These are phyloP conservation scores for Fusarium transvaalense DNA, from an alignment of 2,329 filamentous ascomycete species.

Conservation along the genomic window DNA sequence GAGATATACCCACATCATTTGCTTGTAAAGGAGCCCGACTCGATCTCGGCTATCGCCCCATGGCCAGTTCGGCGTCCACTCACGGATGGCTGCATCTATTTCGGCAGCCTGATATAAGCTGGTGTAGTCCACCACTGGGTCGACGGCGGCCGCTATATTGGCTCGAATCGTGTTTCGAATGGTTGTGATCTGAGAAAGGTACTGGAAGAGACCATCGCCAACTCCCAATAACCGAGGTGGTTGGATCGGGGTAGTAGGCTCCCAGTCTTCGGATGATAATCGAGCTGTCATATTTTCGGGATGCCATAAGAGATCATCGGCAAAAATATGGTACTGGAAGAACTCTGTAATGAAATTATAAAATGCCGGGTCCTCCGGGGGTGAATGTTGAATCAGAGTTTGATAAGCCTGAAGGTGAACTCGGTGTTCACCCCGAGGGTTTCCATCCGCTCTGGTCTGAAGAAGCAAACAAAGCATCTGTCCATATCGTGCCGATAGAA, in stretches of 20 bases:
- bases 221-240: constrained; percentile 78
- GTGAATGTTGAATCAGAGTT: constrained; percentile 72
- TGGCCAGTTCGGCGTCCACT: constrained; percentile 77
- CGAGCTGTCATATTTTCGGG: constrained; percentile 55
- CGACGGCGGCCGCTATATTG: constrained; percentile 70
- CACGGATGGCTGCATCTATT: constrained; percentile 79
- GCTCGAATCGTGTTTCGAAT: constrained; percentile 80
- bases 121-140: constrained; percentile 79
- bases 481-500: constrained; percentile 68
- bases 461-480: constrained; percentile 74
- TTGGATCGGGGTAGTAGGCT: constrained; percentile 57
- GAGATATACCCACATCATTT: constrained; percentile 75
- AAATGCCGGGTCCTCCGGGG: constrained; percentile 75
- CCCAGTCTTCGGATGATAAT: constrained; percentile 60
- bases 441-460: constrained; percentile 68
- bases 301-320: constrained; percentile 71
- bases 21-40: constrained; percentile 71
- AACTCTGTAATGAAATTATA: constrained; percentile 76
- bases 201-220: constrained; percentile 82
- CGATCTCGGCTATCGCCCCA: constrained; percentile 67
- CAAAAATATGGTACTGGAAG: constrained; percentile 84
- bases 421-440: constrained; percentile 76
- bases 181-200: constrained; percentile 82
- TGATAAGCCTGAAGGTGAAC: constrained; percentile 83
- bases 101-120: constrained; percentile 78